Evolutionary conservation across 495 filamentous ascomycete genomes (phyloP).

Genomic region (Tuber magnatum): DNA sequence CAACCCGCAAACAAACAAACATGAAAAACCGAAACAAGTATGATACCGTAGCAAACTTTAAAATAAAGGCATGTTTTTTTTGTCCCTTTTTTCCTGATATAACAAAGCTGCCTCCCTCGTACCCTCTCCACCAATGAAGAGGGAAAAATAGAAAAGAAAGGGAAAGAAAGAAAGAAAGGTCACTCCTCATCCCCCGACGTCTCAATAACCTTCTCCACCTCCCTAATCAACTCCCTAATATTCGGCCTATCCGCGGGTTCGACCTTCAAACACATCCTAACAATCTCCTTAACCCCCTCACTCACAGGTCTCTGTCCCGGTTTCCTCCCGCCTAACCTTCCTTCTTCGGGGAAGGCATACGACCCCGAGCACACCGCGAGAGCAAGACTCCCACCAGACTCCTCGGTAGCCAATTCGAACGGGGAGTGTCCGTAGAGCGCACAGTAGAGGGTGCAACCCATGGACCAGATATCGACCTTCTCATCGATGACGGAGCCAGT

Average conservation of each 20-base stretch:
- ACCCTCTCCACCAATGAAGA: neutral
- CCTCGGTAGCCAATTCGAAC: slow-evolving; percentile 89
- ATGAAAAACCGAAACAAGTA: neutral
- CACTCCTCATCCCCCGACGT: slow-evolving; percentile 58
- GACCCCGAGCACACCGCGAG: slow-evolving; percentile 36
- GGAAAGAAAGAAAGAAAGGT: neutral
- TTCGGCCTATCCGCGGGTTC: slow-evolving; percentile 86
- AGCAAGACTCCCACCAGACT: slow-evolving; percentile 82
- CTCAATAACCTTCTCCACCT: slow-evolving; percentile 68
- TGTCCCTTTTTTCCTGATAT: neutral
- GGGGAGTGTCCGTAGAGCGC: slow-evolving; percentile 93
- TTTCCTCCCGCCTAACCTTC: slow-evolving; percentile 49
- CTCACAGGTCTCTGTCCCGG: slow-evolving; percentile 59
- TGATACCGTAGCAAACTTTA: neutral
- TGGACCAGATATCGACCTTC: slow-evolving; percentile 95
- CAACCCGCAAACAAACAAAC: neutral
- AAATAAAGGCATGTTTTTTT: neutral
- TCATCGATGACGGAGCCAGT: slow-evolving; percentile 88
- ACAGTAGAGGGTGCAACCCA: slow-evolving; percentile 93
- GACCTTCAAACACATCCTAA: slow-evolving; percentile 81
- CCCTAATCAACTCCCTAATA: slow-evolving; percentile 76
- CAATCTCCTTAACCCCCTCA: slow-evolving; percentile 72
- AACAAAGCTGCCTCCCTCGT: neutral
- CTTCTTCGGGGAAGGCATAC: slow-evolving; percentile 30
- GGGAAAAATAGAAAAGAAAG: neutral